phyloP scores from a whole-genome alignment of 2,329 filamentous ascomycete genomes.

The Thermochaetoides dissita region DNA sequence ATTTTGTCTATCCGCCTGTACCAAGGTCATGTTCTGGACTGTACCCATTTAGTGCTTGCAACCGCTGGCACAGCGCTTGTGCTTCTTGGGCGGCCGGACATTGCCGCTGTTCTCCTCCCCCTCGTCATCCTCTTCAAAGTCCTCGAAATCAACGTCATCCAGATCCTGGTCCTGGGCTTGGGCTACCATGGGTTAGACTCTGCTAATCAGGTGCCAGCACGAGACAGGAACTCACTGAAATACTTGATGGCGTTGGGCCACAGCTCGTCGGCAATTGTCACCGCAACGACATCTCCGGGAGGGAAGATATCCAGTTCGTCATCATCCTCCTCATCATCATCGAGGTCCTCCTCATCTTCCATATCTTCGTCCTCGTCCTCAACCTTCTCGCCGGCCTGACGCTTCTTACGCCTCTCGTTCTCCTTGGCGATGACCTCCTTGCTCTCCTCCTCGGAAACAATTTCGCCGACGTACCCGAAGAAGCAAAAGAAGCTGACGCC shows the following conservation, averaged over 20 bases:
- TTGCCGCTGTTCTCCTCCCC: slow-evolving; percentile 23
- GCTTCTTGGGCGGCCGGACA: slow-evolving; percentile 28
- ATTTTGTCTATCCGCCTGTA: too few species aligned
- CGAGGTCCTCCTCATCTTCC: slow-evolving; percentile 35
- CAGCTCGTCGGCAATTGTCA: slow-evolving; percentile 71
- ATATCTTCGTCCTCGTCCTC: slow-evolving; percentile 33
- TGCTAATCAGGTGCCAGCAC: slow-evolving; percentile 2
- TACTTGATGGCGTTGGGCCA: slow-evolving; percentile 82
- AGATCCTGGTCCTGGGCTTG: slow-evolving; percentile 59
- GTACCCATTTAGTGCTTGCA: slow-evolving; percentile 5
- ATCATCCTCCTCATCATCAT: slow-evolving; percentile 47
- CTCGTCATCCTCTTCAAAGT: slow-evolving; percentile 41
- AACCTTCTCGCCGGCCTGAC: slow-evolving; percentile 36
- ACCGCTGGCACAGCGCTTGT: slow-evolving; percentile 20
- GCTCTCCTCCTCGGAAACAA: slow-evolving; percentile 60
- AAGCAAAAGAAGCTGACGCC: slow-evolving; percentile 74
- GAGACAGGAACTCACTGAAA: slow-evolving; percentile 53
- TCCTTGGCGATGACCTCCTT: slow-evolving; percentile 46
- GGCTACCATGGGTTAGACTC: slow-evolving; percentile 32
- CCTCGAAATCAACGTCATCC: slow-evolving; percentile 57
- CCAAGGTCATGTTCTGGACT: too few species aligned
- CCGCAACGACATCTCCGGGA: slow-evolving; percentile 70
- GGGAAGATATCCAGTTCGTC: slow-evolving; percentile 73
- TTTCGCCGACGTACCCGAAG: slow-evolving; percentile 66
- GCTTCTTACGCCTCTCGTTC: slow-evolving; percentile 37